Base-by-base conservation (phyloP, 1,139 yeast genomes). In the Candida dubliniensis region DNA sequence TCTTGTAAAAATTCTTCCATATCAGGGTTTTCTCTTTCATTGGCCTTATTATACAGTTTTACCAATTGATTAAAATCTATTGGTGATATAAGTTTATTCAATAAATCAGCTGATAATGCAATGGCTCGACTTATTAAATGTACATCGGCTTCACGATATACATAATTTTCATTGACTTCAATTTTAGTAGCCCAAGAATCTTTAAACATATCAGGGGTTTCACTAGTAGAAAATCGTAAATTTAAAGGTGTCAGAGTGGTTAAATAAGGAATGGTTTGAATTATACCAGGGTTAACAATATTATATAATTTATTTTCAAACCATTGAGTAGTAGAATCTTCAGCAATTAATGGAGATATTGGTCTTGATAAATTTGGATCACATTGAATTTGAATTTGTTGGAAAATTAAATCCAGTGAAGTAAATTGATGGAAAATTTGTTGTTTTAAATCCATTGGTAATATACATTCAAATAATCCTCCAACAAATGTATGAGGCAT, bases 401-500 rank as follows among this genome's bases (percentile, higher is more conserved):
- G 52, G 24, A 54, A 49, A 24, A 63, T 40, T 13, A 58, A 49
- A 11, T 59, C 57, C 7, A 45, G 41, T 2, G 54, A 36, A 2
- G 47, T 41, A 25, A 61, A 51, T 10, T 48, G 48, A 34, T 54
- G 50, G 27, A 64, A 54, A 2, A 63, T 47, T 31, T 55, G 45
- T 11, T 43, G 44, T 42, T 57, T 65, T 52, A 32, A 49, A 44
- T 47, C 60, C 7, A 51, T 47, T 2, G 70, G 57, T 1, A 76
- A 50, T 2, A 74, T 66, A 54, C 88, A 82, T 49, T 75, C 74
- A 57, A 74, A 86, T 7, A 86, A 52, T 0, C 84, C 91, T 5
- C 95, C 95, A 1, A 86, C 79, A 60, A 79, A 75, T 0, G 84
- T 74, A 36, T 71, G 67, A 0, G 91, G 89, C 24, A 80, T 63